Conservation (phyloP, 441 rosid genomes). For the Biscutella auriculata region DNA sequence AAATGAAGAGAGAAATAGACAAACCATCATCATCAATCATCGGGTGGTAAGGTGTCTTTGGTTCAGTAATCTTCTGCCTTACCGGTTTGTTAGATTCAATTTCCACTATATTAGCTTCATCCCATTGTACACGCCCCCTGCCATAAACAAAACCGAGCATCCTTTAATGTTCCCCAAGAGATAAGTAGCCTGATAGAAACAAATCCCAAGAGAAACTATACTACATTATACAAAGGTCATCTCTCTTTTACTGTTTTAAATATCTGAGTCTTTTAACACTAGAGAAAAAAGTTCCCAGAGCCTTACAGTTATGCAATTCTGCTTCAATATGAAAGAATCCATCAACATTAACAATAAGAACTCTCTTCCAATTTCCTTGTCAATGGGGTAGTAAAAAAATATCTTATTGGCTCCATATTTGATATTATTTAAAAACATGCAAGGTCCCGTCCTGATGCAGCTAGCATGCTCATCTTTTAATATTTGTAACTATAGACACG, state of each 20-base stretch:
- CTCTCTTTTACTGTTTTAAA: neutral
- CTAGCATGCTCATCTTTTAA: neutral
- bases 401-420: neutral
- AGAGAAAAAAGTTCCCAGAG: neutral
- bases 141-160: conserved; percentile 18
- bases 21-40: conserved; percentile 91
- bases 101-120: conserved; percentile 72
- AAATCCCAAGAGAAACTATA: neutral
- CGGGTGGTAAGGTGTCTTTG: conserved; percentile 92
- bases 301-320: neutral
- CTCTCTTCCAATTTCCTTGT: neutral
- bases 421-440: neutral
- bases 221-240: neutral
- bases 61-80: conserved; percentile 98
- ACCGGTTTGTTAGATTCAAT: conserved; percentile 92
- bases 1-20: conserved; percentile 11
- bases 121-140: conserved; percentile 71
- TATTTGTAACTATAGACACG: neutral
- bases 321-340: neutral
- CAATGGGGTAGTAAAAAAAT: neutral
- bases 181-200: too few relatives aligned
- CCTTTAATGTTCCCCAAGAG: neutral
- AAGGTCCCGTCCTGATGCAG: neutral
- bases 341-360: neutral
- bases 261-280: neutral